Evolutionary conservation across 2,329 filamentous ascomycete genomes (phyloP).

Genomic region (Penicillium sp.): DNA sequence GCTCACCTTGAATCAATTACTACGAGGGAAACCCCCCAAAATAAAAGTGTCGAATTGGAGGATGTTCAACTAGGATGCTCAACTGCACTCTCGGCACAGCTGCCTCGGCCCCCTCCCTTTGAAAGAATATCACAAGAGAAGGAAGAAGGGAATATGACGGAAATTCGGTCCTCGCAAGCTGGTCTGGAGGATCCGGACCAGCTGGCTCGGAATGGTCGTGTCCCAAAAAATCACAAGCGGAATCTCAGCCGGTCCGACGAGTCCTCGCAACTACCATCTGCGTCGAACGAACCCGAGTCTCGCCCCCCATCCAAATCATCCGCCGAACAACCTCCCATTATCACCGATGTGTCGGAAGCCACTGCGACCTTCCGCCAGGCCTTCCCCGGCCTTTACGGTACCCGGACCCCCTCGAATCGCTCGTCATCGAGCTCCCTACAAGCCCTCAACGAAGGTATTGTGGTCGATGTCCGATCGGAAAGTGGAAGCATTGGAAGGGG

Average conservation of each 20-base stretch:
- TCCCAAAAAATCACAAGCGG: constrained; percentile 23
- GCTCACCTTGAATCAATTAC: constrained; percentile 26
- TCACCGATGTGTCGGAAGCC: constrained; percentile 31
- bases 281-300: constrained; percentile 22
- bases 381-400: constrained; percentile 37
- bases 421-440: constrained; percentile 47
- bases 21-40: constrained; percentile 1
- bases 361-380: constrained; percentile 35
- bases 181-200: constrained; percentile 34
- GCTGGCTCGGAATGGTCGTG: constrained; percentile 27
- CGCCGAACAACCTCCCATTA: constrained; percentile 29
- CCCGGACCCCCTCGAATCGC: constrained; percentile 40
- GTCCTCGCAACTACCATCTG: constrained; percentile 18
- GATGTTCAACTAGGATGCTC: constrained; percentile 34
- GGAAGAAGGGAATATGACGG: constrained; percentile 33
- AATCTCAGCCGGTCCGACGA: constrained; percentile 25
- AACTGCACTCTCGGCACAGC: constrained; percentile 26
- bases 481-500: constrained; percentile 26
- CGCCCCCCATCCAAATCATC: constrained; percentile 26
- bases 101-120: constrained; percentile 19
- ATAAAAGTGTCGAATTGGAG: constrained; percentile 20
- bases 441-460: constrained; percentile 41
- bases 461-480: constrained; percentile 40
- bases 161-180: constrained; percentile 31
- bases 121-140: constrained; percentile 5